Conservation (phyloP, 805 yeast genomes). For the Ogataea populi-albae region DNA sequence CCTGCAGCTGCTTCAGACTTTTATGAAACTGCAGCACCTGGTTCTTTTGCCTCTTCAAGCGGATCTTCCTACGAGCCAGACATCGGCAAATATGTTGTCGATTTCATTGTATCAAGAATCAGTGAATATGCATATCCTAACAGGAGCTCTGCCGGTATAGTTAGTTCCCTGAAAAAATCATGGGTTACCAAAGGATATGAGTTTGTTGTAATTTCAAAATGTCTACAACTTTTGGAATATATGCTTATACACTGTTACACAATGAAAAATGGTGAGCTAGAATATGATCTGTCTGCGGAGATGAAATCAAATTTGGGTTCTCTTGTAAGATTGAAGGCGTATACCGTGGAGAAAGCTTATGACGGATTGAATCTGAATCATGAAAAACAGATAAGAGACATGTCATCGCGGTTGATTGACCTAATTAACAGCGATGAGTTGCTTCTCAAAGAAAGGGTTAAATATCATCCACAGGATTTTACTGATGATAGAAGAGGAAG, state of each 20-base stretch:
- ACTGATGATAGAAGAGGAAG: neutral
- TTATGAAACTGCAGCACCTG: slow-evolving; percentile 12
- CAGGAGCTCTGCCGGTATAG: slow-evolving; percentile 9
- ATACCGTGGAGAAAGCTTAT: slow-evolving; percentile 15
- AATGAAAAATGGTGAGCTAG: slow-evolving; percentile 4
- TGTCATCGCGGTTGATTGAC: slow-evolving; percentile 15
- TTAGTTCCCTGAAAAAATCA: slow-evolving; percentile 23
- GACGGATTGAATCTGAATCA: slow-evolving; percentile 26
- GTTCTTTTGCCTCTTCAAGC: slow-evolving; percentile 1
- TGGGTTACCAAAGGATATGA: slow-evolving; percentile 30
- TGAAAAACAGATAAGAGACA: slow-evolving; percentile 20
- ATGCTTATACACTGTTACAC: slow-evolving; percentile 27
- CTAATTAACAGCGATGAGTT: slow-evolving; percentile 13
- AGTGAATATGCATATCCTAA: slow-evolving; percentile 16
- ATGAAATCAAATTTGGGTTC: slow-evolving; percentile 14
- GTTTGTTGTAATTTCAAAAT: slow-evolving; percentile 26
- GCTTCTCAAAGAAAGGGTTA: slow-evolving; percentile 17
- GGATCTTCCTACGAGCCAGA: slow-evolving; percentile 10
- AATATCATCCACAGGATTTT: slow-evolving; percentile 16
- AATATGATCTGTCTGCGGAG: slow-evolving; percentile 25
- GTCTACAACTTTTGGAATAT: slow-evolving; percentile 27
- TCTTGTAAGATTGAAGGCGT: slow-evolving; percentile 13
- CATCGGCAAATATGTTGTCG: slow-evolving; percentile 20
- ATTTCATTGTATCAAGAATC: slow-evolving; percentile 20
- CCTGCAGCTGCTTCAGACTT: slow-evolving; percentile 14